Evolutionary conservation across 371 early-diverging fungal genomes (phyloP).

Genomic region (Phascolomyces articulosus): DNA sequence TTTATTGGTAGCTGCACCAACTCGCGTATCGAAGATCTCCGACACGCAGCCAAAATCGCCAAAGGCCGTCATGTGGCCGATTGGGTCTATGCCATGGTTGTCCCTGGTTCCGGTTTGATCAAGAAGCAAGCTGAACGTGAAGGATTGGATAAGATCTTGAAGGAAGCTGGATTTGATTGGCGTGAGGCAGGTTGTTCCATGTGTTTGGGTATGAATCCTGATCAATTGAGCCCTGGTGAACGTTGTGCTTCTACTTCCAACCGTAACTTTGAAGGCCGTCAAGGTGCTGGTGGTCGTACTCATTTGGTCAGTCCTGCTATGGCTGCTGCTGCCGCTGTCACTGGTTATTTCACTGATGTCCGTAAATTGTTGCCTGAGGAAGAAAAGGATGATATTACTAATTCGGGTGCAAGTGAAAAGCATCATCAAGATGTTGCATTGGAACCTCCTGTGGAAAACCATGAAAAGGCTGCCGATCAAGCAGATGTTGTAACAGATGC

Average conservation of each 20-base stretch:
- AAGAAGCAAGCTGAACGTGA: constrained; percentile 73
- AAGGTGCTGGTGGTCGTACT: constrained; percentile 67
- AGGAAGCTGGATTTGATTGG: constrained; percentile 74
- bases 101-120: constrained; percentile 72
- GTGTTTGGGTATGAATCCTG: constrained; percentile 79
- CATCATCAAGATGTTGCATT: constrained; percentile 19
- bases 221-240: constrained; percentile 68
- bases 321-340: constrained; percentile 54
- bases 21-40: constrained; percentile 77
- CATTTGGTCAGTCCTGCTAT: constrained; percentile 59
- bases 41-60: constrained; percentile 66
- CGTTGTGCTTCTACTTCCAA: constrained; percentile 75
- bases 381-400: constrained; percentile 16
- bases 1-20: constrained; percentile 78
- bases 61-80: constrained; percentile 63
- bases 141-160: constrained; percentile 68
- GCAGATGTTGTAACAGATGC: constrained; percentile 30
- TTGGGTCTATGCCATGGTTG: constrained; percentile 72
- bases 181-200: constrained; percentile 77
- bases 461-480: constrained; percentile 18
- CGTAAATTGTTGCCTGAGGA: constrained; percentile 31
- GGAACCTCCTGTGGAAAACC: constrained; percentile 18
- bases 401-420: neutral
- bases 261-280: constrained; percentile 76
- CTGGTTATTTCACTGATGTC: constrained; percentile 50